These are phyloP conservation scores for Cyberlindnera subsufficiens DNA, from an alignment of 805 yeast species.

Conservation along the genomic window DNA sequence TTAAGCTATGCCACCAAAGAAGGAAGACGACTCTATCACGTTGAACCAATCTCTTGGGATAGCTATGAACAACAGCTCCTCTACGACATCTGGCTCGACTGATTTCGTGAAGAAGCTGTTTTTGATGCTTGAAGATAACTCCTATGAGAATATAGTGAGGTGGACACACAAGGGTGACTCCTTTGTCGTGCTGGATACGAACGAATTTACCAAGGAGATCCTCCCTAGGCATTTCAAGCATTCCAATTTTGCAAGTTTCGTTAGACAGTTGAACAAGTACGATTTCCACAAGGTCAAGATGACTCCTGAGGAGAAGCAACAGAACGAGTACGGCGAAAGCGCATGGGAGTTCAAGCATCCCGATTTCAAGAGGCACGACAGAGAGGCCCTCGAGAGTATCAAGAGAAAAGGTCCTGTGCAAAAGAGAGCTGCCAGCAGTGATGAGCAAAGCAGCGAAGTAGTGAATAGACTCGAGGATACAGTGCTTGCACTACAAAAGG, in stretches of 20 bases:
- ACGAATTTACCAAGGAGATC: constrained; percentile 82
- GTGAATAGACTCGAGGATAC: constrained; percentile 17
- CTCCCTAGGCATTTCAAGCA: constrained; percentile 93
- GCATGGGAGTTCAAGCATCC: constrained; percentile 97
- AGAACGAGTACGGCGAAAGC: constrained; percentile 59
- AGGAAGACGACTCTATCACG: constrained; percentile 2
- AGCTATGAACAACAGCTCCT: constrained; percentile 18
- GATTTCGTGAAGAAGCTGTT: constrained; percentile 77
- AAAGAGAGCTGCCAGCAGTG: constrained; percentile 31
- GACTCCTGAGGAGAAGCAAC: constrained; percentile 53
- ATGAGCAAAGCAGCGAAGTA: constrained; percentile 14
- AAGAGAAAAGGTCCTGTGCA: constrained; percentile 71
- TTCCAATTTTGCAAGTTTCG: constrained; percentile 90
- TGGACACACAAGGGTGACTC: constrained; percentile 87
- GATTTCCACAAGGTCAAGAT: constrained; percentile 94
- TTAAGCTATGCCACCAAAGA: constrained; percentile 15
- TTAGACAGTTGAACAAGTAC: constrained; percentile 91
- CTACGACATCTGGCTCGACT: constrained; percentile 44
- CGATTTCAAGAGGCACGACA: constrained; percentile 69
- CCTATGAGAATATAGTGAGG: constrained; percentile 67
- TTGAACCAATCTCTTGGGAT: constrained; percentile 19
- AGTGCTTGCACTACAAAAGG: constrained; percentile 14
- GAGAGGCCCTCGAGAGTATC: constrained; percentile 78
- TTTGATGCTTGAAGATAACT: constrained; percentile 79
- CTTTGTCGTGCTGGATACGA: constrained; percentile 85